Base-by-base conservation (phyloP, 768 basidiomycete species). In the Serendipita sp. region DNA sequence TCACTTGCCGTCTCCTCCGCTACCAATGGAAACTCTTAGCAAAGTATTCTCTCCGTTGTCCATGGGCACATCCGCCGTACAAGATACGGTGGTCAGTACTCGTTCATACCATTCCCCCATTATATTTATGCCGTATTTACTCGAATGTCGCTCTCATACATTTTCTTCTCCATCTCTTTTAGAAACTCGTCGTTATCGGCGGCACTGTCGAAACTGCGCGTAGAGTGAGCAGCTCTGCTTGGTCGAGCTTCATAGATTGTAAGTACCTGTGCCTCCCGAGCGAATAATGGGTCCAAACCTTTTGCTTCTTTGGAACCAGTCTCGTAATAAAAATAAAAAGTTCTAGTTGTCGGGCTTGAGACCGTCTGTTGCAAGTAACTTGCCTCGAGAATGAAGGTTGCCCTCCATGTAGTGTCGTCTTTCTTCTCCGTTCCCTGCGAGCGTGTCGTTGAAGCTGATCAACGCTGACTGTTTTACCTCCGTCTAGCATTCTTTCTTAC, bases 171-270 rank as follows among this genome's bases (percentile, higher is more conserved):
- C 13, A 41, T 41, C 2, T 44, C 38, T 62, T 15, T 65, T 37
- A 90, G 89, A 91, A 89, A 87, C 80, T 90, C 30, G 89, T 92
- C 38, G 89, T 92, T 70, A 87, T 92, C 71, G 89, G 90, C 28
- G 90, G 90, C 1, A 91, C 90, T 0, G 86, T 92, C 24, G 89
- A 92, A 72, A 91, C 89, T 15, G 89, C 89, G 41, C 80, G 89
- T 68, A 79, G 89, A 51, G 86, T 82, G 16, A 90, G 88, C 10
- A 78, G 88, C 34, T 89, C 88, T 3, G 90, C 88, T 11, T 92
- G 90, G 89, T 89, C 87, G 73, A 88, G 88, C 44, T 92, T 92
- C 71, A 81, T 92, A 3, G 90, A 92, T 72, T 92, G 89, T 92
- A 71, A 68, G 83, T 72, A 18, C 2, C 62, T 8, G 10, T 45